Base-by-base conservation (phyloP, 2,329 filamentous ascomycete species). In the Onygena corvina region DNA sequence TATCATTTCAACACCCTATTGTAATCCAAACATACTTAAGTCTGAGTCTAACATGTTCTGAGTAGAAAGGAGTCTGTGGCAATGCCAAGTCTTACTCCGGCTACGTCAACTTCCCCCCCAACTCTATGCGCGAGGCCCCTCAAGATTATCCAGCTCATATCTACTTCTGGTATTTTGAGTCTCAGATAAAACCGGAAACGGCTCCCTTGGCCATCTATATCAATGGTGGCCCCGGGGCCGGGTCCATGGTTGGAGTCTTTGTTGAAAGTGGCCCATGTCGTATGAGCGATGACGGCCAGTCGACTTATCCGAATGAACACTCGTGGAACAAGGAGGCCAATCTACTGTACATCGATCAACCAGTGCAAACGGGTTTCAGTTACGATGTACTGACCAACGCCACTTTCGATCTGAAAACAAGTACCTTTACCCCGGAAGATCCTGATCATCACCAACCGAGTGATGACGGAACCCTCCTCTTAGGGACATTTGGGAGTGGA, bases 271-370 rank as follows among this genome's bases (percentile, higher is more conserved):
- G 65, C 1, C 65, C 65, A 9, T 67, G 65, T 53, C 48, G 60
- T 8, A 66, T 81, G 25, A 72, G 74, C 35, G 62, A 65, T 34
- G 72, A 76, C 31, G 73, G 71, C 42, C 75, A 76, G 58, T 48
- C 46, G 25, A 36, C 33, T 11, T 21, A 20, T 3, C 18, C 16
- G 7, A 48, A 48, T 23, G 31, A 35, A 25, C 30, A 48, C 38
- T 76, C 76, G 2, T 82, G 76, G 73, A 79, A 76, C 53, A 75
- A 76, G 56, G 70, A 73, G 18, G 74, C 72, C 54, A 82, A 83
- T 57, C 75, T 83, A 70, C 71, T 84, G 9, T 84, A 81, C 62
- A 74, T 84, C 55, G 80, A 84, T 54, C 73, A 82, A 59, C 80
- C 75, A 14, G 71, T 70, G 5, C 69, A 71, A n/a, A 70, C 73